Percentiles rank a stretch among this genome's conserved stretches.
These are phyloP conservation scores for Mycena citricolor DNA, from an alignment of 1,284 basidiomycete genomes.

Conservation along the genomic window DNA sequence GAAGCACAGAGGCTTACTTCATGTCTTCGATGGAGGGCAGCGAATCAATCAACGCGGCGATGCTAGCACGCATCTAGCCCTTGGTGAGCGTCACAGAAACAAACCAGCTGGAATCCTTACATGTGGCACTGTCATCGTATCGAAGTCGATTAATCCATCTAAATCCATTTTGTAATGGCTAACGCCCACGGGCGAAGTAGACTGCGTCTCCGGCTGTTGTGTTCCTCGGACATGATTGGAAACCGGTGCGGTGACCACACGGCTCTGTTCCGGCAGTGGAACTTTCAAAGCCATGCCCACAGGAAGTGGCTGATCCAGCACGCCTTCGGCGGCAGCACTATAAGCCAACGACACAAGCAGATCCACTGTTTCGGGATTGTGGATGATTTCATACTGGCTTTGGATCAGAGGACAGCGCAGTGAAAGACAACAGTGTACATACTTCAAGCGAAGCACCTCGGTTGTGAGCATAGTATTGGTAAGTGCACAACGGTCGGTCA, in stretches of 20 bases:
- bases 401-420: neutral
- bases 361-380: conserved; percentile 57
- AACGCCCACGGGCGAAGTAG: neutral
- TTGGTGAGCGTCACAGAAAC: neutral
- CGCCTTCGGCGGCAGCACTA: conserved; percentile 47
- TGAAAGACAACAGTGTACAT: conserved; percentile 17
- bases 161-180: conserved; percentile 2
- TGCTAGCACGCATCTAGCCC: conserved; percentile 21
- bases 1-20: conserved; percentile 37
- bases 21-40: conserved; percentile 13
- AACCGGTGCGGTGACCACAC: conserved; percentile 12
- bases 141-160: conserved; percentile 21
- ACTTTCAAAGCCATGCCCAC: conserved; percentile 58
- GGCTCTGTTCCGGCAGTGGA: conserved; percentile 29
- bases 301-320: conserved; percentile 56
- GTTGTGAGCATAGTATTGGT: conserved; percentile 63
- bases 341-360: conserved; percentile 62
- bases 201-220: neutral
- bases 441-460: conserved; percentile 65
- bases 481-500: conserved; percentile 55
- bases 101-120: conserved; percentile 4
- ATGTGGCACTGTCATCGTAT: conserved; percentile 13
- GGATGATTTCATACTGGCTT: conserved; percentile 58
- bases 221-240: neutral
- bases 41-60: conserved; percentile 16